Conservation (phyloP, 2,329 filamentous ascomycete genomes). For the Pseudocercospora musae region DNA sequence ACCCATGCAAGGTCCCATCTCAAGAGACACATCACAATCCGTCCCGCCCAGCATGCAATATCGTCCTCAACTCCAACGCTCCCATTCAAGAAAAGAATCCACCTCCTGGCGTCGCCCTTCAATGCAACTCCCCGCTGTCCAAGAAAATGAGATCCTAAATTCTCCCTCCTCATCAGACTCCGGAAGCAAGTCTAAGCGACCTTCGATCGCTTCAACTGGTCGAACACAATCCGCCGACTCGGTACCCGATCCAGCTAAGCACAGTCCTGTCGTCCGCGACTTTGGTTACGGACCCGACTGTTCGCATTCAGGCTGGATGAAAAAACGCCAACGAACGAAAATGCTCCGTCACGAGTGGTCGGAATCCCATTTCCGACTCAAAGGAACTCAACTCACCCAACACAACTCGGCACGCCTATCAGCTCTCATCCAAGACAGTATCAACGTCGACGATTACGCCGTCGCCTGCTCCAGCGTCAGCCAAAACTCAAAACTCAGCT, state of each 20-base stretch:
- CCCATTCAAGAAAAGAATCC: conserved; percentile 38
- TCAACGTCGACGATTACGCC: conserved; percentile 85
- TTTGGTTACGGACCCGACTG: conserved; percentile 36
- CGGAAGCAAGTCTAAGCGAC: conserved; percentile 39
- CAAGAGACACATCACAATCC: conserved; percentile 79
- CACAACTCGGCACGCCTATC: conserved; percentile 54
- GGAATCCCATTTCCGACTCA: conserved; percentile 84
- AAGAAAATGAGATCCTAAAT: conserved; percentile 50
- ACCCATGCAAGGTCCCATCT: conserved; percentile 57
- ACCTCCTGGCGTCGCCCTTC: conserved; percentile 60
- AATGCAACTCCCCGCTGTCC: conserved; percentile 66
- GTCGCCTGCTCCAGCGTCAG: conserved; percentile 78
- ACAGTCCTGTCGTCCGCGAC: conserved; percentile 30
- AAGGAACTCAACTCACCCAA: conserved; percentile 61
- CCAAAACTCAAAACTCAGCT: conserved; percentile 74
- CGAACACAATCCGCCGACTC: conserved; percentile 25
- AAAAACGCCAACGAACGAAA: conserved; percentile 79
- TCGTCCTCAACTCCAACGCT: conserved; percentile 44
- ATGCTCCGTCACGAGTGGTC: conserved; percentile 92
- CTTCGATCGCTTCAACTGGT: conserved; percentile 29
- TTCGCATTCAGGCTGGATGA: conserved; percentile 79
- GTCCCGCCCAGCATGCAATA: conserved; percentile 93
- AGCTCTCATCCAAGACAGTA: conserved; percentile 70
- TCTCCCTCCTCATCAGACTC: conserved; percentile 20
- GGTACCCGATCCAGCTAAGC: conserved; percentile 31